Evolutionary conservation across 2,329 filamentous ascomycete genomes (phyloP).

Genomic region (Aspergillus sclerotialis): DNA sequence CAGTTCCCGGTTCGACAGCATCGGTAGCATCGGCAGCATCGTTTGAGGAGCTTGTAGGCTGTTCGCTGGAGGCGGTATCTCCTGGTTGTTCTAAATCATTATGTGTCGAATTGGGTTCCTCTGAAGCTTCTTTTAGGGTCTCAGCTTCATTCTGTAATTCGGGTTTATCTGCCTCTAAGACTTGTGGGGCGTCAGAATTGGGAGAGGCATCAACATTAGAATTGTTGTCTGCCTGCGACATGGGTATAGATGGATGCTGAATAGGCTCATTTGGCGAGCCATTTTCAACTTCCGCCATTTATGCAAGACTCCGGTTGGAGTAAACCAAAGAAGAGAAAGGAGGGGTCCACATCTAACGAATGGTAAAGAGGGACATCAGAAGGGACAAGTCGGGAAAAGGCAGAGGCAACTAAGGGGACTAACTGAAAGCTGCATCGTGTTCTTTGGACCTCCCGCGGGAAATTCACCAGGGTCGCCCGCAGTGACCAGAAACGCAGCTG

Average conservation of each 20-base stretch:
- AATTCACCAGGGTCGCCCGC: slow-evolving; percentile 13
- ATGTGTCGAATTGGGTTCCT: slow-evolving; percentile 7
- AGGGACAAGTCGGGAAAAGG: slow-evolving; percentile 6
- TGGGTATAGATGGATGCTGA: slow-evolving; percentile 17
- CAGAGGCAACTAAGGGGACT: background rate
- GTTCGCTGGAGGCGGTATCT: slow-evolving; percentile 13
- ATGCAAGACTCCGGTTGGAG: slow-evolving; percentile 31
- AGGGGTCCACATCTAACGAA: slow-evolving; percentile 22
- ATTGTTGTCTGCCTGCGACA: slow-evolving; percentile 21
- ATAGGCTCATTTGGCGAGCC: slow-evolving; percentile 24
- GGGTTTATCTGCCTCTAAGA: slow-evolving; percentile 26
- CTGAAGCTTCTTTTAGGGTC: slow-evolving; percentile 21
- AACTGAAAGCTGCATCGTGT: background rate
- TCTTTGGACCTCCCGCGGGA: slow-evolving; percentile 16
- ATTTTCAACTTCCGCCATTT: slow-evolving; percentile 37
- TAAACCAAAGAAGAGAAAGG: slow-evolving; percentile 16
- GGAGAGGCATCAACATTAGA: slow-evolving; percentile 20
- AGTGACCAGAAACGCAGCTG: slow-evolving; percentile 14
- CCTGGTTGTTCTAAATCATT: slow-evolving; percentile 8
- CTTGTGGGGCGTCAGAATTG: slow-evolving; percentile 17
- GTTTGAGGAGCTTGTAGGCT: slow-evolving; percentile 18
- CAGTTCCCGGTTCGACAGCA: slow-evolving; percentile 14
- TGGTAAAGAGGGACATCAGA: slow-evolving; percentile 12
- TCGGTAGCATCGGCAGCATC: slow-evolving; percentile 18
- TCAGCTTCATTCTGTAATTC: slow-evolving; percentile 19